Evolutionary conservation across 2,329 filamentous ascomycete species (phyloP).

Genomic region (Pestalotiopsis sp.): DNA sequence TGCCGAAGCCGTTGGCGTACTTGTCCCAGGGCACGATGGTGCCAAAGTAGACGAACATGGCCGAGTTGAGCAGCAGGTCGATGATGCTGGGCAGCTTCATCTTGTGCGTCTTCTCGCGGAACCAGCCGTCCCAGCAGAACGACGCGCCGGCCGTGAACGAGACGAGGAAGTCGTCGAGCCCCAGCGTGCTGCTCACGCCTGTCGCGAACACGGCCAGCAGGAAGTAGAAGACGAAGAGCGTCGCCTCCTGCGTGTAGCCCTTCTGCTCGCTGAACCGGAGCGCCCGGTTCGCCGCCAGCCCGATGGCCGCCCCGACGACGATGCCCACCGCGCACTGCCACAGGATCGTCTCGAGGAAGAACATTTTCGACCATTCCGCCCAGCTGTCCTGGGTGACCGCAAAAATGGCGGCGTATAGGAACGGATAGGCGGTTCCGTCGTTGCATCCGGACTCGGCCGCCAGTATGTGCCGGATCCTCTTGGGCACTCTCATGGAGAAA

Average conservation of each 20-base stretch:
- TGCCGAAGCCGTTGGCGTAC: slow-evolving; percentile 13
- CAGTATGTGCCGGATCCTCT: slow-evolving; percentile 61
- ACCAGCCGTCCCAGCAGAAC: slow-evolving; percentile 53
- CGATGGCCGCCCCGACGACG: slow-evolving; percentile 54
- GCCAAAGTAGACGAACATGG: slow-evolving; percentile 29
- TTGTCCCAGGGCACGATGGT: slow-evolving; percentile 26
- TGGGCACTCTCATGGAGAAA: slow-evolving; percentile 62
- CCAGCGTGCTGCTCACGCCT: slow-evolving; percentile 60
- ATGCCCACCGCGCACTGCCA: slow-evolving; percentile 58
- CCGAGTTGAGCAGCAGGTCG: slow-evolving; percentile 28
- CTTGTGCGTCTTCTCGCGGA: not conserved
- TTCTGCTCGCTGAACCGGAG: slow-evolving; percentile 47
- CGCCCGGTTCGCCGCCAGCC: slow-evolving; percentile 48
- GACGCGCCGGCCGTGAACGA: slow-evolving; percentile 63
- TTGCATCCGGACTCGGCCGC: slow-evolving; percentile 65
- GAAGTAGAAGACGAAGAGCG: slow-evolving; percentile 54
- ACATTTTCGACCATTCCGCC: not conserved
- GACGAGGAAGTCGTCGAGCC: slow-evolving; percentile 62
- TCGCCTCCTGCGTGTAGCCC: slow-evolving; percentile 58
- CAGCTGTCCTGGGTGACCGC: slow-evolving; percentile 32
- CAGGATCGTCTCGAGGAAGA: slow-evolving; percentile 17
- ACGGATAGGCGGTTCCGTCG: slow-evolving; percentile 65
- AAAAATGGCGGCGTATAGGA: slow-evolving; percentile 60
- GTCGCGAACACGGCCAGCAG: slow-evolving; percentile 52
- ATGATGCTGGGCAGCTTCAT: slow-evolving; percentile 14